Conservation (phyloP, 108 stramenopile species). For the Nannochloropsis oceanica region DNA sequence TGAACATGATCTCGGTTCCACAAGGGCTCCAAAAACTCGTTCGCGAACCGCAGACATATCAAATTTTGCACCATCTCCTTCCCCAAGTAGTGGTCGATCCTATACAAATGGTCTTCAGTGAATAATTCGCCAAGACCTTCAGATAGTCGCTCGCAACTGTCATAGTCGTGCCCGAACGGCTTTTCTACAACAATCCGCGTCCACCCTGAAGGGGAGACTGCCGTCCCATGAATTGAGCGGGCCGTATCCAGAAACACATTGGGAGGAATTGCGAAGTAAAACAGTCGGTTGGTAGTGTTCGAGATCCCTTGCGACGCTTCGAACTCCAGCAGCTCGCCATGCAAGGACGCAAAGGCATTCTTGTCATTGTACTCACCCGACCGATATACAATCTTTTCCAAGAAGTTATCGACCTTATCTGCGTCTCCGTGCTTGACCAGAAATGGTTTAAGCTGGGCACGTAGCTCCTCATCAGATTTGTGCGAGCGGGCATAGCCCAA, state of each 20-base stretch:
- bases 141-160: conserved; percentile 53
- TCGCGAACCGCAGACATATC: conserved; percentile 65
- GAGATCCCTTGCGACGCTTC: conserved; percentile 24
- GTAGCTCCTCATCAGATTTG: conserved; percentile 59
- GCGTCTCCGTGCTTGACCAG: conserved; percentile 36
- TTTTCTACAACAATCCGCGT: conserved; percentile 88
- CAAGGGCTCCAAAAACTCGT: conserved; percentile 72
- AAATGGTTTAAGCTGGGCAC: conserved; percentile 54
- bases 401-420: conserved; percentile 51
- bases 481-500: conserved; percentile 78
- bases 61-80: conserved; percentile 98
- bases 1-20: conserved; percentile 48
- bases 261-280: conserved; percentile 96
- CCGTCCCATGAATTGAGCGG: conserved; percentile 49
- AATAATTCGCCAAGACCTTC: conserved; percentile 48
- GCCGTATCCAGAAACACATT: conserved; percentile 77
- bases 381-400: conserved; percentile 54
- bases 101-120: conserved; percentile 69
- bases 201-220: conserved; percentile 58
- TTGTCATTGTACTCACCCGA: conserved; percentile 60
- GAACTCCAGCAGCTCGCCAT: conserved; percentile 23
- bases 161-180: conserved; percentile 87
- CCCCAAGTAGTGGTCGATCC: conserved; percentile 97
- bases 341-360: conserved; percentile 49
- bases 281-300: conserved; percentile 50